These are phyloP conservation scores for Phanerodontia chrysosporium DNA, from an alignment of 768 basidiomycete genomes.

Conservation along the genomic window DNA sequence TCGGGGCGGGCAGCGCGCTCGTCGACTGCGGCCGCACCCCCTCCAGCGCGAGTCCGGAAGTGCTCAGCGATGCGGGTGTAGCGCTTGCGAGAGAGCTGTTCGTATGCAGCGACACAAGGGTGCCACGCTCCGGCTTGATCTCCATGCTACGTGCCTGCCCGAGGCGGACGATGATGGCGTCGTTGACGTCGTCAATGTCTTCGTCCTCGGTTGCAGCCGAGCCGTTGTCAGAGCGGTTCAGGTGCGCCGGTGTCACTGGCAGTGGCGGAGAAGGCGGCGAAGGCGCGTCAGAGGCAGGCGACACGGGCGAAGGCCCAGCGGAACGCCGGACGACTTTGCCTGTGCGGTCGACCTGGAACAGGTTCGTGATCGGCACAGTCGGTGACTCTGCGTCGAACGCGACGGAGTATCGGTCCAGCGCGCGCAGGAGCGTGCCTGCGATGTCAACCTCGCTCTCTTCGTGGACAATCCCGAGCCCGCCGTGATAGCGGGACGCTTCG, in stretches of 20 bases:
- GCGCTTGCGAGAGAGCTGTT: not conserved
- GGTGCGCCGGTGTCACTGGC: not conserved
- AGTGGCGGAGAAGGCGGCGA: not conserved
- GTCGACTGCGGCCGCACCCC: not conserved
- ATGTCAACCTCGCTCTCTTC: constrained; percentile 12
- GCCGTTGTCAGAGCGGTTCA: not conserved
- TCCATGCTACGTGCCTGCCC: constrained; percentile 13
- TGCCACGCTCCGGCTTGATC: constrained; percentile 11
- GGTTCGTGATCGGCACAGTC: not conserved
- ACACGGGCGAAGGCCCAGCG: not conserved
- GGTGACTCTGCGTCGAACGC: constrained; percentile 1
- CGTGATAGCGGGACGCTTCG: not conserved
- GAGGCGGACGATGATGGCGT: constrained; percentile 10
- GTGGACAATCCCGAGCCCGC: constrained; percentile 12
- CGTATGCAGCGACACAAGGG: constrained; percentile 10
- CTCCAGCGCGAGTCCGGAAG: not conserved
- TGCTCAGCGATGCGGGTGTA: constrained; percentile 1
- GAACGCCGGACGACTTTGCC: constrained; percentile 8
- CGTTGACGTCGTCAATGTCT: not conserved
- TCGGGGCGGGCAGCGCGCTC: constrained; percentile 5
- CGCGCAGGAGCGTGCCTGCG: constrained; percentile 9
- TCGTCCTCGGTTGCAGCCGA: not conserved
- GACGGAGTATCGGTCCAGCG: constrained; percentile 9
- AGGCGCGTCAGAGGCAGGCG: not conserved
- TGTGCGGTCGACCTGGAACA: constrained; percentile 8